These are phyloP conservation scores for Paramecium tetraurelia DNA, from an alignment of 73 alveolate genomes.

Conservation along the genomic window DNA sequence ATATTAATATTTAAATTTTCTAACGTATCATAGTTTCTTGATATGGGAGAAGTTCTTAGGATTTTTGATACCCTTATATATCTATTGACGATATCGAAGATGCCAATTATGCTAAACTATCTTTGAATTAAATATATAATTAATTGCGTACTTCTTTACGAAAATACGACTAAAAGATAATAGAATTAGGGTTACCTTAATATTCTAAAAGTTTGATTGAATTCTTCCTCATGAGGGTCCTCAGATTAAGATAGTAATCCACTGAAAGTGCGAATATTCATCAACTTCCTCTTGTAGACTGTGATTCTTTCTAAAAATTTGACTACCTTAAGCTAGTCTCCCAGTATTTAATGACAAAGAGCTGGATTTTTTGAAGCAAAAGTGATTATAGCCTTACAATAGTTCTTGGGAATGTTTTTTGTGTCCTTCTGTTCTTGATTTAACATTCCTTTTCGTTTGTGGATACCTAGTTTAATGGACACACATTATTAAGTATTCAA, in stretches of 20 bases:
- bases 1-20: not conserved
- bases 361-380: not conserved
- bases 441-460: not conserved
- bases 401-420: constrained; percentile 32
- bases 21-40: not conserved
- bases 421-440: constrained; percentile 1
- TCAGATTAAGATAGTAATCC: not conserved
- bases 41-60: not conserved
- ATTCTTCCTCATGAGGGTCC: constrained; percentile 17
- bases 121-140: constrained; percentile 11
- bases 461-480: not conserved
- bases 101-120: constrained; percentile 6
- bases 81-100: not conserved
- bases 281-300: not conserved
- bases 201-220: not conserved
- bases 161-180: not conserved
- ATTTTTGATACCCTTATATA: not conserved
- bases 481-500: not conserved
- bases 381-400: constrained; percentile 35
- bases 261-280: constrained; percentile 13
- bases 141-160: not conserved
- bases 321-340: not conserved
- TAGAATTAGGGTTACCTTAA: constrained; percentile 1
- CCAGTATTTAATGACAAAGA: not conserved
- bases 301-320: constrained; percentile 3